Conservation (phyloP, 495 filamentous ascomycete species). For the Parachaetomium inaequale region DNA sequence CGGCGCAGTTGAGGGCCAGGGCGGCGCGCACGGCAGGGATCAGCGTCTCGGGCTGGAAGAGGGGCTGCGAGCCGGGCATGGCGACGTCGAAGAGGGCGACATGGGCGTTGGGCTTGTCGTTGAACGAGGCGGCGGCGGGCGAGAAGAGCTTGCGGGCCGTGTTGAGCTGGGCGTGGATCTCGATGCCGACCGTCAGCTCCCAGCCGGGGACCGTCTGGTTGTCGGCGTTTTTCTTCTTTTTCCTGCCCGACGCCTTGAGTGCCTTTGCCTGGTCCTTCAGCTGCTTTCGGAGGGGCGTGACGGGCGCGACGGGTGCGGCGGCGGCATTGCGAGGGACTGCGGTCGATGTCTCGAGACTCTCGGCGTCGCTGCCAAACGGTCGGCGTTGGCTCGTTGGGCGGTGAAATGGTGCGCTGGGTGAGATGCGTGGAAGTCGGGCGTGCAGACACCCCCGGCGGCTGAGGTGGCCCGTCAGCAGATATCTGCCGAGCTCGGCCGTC, state of each 20-base stretch:
- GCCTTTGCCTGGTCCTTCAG: slow-evolving; percentile 68
- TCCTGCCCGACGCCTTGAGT: slow-evolving; percentile 38
- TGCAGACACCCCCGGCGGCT: slow-evolving; percentile 40
- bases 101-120: slow-evolving; percentile 72
- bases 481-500: slow-evolving; percentile 42
- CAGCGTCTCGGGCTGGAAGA: slow-evolving; percentile 78
- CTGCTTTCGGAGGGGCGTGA: slow-evolving; percentile 64
- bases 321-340: neutral
- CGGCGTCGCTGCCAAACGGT: neutral
- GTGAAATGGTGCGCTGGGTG: neutral
- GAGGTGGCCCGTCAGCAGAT: slow-evolving; percentile 47
- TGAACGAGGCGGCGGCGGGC: slow-evolving; percentile 60
- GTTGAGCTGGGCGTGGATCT: slow-evolving; percentile 96
- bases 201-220: slow-evolving; percentile 60
- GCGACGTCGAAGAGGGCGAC: slow-evolving; percentile 87
- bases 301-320: neutral
- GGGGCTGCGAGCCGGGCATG: slow-evolving; percentile 81
- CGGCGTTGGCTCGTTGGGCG: neutral
- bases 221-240: slow-evolving; percentile 42
- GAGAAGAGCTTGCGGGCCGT: slow-evolving; percentile 84
- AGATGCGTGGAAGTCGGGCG: slow-evolving; percentile 2
- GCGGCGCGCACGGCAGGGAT: slow-evolving; percentile 88
- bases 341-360: neutral
- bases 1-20: slow-evolving; percentile 73
- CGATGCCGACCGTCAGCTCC: slow-evolving; percentile 92